These are phyloP conservation scores for Lumnitzera littorea DNA, from an alignment of 345 rosid genomes.

Conservation along the genomic window DNA sequence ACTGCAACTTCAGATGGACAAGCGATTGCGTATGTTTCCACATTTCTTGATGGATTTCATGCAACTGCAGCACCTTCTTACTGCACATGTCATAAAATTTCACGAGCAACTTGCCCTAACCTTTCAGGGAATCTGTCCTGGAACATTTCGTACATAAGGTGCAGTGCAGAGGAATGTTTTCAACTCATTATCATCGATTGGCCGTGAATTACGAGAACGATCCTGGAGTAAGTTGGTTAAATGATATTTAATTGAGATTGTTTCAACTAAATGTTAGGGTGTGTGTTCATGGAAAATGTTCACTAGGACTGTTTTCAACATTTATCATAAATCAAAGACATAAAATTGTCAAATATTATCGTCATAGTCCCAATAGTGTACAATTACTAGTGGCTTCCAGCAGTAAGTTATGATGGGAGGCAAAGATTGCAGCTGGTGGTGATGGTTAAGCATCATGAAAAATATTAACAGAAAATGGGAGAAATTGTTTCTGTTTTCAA, in stretches of 20 bases:
- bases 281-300: neutral
- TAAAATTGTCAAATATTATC: no score
- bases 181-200: slow-evolving; percentile 91
- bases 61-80: neutral
- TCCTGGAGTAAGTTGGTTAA: slow-evolving; percentile 39
- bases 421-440: no score
- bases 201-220: slow-evolving; percentile 62
- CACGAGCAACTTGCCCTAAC: no score
- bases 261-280: neutral
- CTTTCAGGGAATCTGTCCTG: slow-evolving; percentile 77
- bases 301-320: neutral
- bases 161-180: slow-evolving; percentile 87
- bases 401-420: no score
- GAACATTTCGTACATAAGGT: slow-evolving; percentile 75
- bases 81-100: no score
- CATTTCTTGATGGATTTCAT: neutral
- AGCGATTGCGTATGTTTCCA: slow-evolving; percentile 82
- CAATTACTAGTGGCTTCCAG: no score
- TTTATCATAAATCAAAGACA: no score
- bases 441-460: no score
- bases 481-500: no score
- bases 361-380: no score
- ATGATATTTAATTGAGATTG: neutral
- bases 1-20: slow-evolving; percentile 98
- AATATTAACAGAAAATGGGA: no score